Conservation (phyloP, 1,284 basidiomycete genomes). For the Paramarasmius palmivorus region DNA sequence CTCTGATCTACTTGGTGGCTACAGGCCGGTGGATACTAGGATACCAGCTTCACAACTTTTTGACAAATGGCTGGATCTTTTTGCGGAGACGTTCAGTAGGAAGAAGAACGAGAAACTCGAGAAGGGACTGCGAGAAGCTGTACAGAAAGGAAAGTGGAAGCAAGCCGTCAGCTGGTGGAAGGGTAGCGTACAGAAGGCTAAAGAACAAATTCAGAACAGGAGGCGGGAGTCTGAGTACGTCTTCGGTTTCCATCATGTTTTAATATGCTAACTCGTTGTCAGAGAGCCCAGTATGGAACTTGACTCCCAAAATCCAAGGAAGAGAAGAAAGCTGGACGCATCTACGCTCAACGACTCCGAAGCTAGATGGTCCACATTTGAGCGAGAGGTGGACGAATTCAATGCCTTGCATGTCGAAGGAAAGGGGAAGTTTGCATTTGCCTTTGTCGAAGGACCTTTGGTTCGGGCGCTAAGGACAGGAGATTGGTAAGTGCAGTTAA, state of each 20-base stretch:
- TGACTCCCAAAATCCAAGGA: slow-evolving; percentile 57
- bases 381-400: slow-evolving; percentile 76
- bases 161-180: slow-evolving; percentile 84
- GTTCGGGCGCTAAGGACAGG: slow-evolving; percentile 90
- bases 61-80: slow-evolving; percentile 80
- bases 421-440: slow-evolving; percentile 88
- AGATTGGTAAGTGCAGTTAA: slow-evolving; percentile 70
- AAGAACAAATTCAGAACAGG: slow-evolving; percentile 56
- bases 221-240: slow-evolving; percentile 46
- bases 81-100: slow-evolving; percentile 87
- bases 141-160: slow-evolving; percentile 85
- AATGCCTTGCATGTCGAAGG: slow-evolving; percentile 84
- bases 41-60: slow-evolving; percentile 79
- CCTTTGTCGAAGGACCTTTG: slow-evolving; percentile 94
- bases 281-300: slow-evolving; percentile 14
- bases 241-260: not conserved
- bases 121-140: slow-evolving; percentile 81
- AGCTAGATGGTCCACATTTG: slow-evolving; percentile 74
- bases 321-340: slow-evolving; percentile 71
- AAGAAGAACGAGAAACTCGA: slow-evolving; percentile 91
- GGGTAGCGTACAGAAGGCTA: slow-evolving; percentile 74
- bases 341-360: slow-evolving; percentile 45
- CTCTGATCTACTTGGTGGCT: slow-evolving; percentile 92
- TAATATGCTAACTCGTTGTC: not conserved
- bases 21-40: slow-evolving; percentile 90